phyloP scores from a whole-genome alignment of 306 rosid genomes.

The Prinsepia uniflora region DNA sequence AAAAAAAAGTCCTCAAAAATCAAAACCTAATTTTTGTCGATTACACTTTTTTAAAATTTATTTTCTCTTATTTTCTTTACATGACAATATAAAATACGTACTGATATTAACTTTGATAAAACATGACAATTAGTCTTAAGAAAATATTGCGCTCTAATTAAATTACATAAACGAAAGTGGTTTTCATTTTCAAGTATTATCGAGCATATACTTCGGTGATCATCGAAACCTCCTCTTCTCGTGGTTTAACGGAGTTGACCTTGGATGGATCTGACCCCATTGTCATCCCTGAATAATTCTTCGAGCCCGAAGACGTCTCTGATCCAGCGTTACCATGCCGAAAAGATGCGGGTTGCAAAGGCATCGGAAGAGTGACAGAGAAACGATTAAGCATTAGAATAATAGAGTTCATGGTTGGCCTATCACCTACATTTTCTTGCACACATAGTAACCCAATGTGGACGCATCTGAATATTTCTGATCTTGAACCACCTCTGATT shows the following conservation, averaged over 20 bases:
- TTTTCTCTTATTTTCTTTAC: too few relatives aligned
- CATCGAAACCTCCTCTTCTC: background rate
- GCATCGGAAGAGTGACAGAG: constrained; percentile 9
- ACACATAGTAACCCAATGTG: background rate
- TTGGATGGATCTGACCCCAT: background rate
- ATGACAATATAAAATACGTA: too few relatives aligned
- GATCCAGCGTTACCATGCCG: background rate
- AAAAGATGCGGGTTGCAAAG: constrained; percentile 2
- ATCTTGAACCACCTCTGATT: background rate
- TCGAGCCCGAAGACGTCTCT: background rate
- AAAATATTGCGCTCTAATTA: background rate
- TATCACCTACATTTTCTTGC: constrained; percentile 14
- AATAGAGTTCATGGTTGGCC: constrained; percentile 20
- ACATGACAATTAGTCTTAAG: too few relatives aligned
- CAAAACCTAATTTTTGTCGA: too few relatives aligned
- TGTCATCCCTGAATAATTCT: background rate
- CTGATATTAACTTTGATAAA: too few relatives aligned
- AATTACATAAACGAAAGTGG: background rate
- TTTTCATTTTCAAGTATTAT: background rate
- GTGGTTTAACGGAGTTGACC: background rate
- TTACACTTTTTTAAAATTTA: too few relatives aligned
- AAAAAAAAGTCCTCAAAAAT: too few relatives aligned
- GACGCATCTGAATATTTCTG: background rate
- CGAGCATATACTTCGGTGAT: constrained; percentile 4
- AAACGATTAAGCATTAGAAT: constrained; percentile 12